Conservation (phyloP, 768 basidiomycete genomes). For the Podaxis rugospora region DNA sequence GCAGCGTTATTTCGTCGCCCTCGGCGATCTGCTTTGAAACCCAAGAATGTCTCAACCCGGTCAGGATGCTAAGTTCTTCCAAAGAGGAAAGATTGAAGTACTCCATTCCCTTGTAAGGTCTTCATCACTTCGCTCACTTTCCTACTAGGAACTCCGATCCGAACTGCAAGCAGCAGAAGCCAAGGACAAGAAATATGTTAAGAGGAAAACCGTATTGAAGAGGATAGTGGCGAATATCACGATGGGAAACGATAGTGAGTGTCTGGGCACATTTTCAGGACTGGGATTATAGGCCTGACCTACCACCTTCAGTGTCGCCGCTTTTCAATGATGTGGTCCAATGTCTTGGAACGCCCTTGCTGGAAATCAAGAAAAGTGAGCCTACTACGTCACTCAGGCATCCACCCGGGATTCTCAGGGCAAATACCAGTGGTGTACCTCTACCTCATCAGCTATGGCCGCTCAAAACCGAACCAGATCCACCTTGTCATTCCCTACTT, state of each 20-base stretch:
- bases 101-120: conserved; percentile 2
- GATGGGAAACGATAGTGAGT: conserved; percentile 98
- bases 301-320: conserved; percentile 68
- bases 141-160: conserved; percentile 73
- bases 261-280: conserved; percentile 14
- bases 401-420: conserved; percentile 13
- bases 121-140: background rate
- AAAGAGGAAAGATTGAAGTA: conserved; percentile 89
- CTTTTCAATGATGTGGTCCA: conserved; percentile 95
- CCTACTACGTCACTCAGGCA: background rate
- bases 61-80: conserved; percentile 91
- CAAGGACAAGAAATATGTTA: conserved; percentile 95
- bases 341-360: conserved; percentile 88
- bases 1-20: background rate
- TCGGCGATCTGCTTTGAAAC: background rate
- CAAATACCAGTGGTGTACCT: conserved; percentile 84
- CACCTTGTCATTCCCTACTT: conserved; percentile 88
- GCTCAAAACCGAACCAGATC: conserved; percentile 90
- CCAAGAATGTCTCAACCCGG: conserved; percentile 50
- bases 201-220: conserved; percentile 92
- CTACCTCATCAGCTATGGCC: conserved; percentile 95
- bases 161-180: conserved; percentile 88
- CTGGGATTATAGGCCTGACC: conserved; percentile 17
- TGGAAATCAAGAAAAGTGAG: conserved; percentile 99
- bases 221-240: conserved; percentile 99